Percentiles rank a stretch among this genome's conserved stretches.
Conservation (phyloP, 2,329 filamentous ascomycete genomes). For the Esteya vermicola region DNA sequence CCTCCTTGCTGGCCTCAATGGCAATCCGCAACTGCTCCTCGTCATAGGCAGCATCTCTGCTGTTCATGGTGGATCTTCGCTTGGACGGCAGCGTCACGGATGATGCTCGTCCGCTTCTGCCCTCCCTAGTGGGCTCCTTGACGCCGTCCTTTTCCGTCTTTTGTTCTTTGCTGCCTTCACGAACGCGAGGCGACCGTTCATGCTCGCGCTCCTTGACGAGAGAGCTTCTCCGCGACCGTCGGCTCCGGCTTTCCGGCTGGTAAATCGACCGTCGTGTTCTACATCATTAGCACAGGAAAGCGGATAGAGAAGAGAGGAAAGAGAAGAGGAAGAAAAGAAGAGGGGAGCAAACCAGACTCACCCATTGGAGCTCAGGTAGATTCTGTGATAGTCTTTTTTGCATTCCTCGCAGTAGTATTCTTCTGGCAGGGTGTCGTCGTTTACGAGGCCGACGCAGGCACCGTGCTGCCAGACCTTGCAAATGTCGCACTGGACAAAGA, state of each 20-base stretch:
- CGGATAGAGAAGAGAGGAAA: conserved; percentile 1
- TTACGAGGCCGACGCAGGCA: conserved; percentile 92
- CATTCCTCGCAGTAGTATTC: conserved; percentile 98
- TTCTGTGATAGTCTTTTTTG: conserved; percentile 78
- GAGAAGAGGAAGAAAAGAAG: neutral
- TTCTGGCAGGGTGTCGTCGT: conserved; percentile 81
- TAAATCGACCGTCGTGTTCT: conserved; percentile 56
- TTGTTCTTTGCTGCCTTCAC: conserved; percentile 29
- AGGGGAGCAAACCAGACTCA: conserved; percentile 30
- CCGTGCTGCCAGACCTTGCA: conserved; percentile 99
- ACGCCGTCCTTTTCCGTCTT: conserved; percentile 1
- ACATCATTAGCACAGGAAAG: conserved; percentile 14
- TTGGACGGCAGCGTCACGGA: conserved; percentile 50
- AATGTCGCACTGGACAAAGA: conserved; percentile 95
- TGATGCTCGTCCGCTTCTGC: conserved; percentile 29
- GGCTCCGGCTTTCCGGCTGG: conserved; percentile 42
- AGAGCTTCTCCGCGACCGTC: conserved; percentile 48
- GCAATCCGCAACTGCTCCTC: conserved; percentile 86
- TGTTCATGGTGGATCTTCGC: conserved; percentile 93
- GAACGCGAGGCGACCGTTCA: conserved; percentile 36
- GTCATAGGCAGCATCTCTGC: conserved; percentile 84
- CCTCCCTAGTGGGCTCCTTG: conserved; percentile 5
- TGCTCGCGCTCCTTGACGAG: conserved; percentile 46
- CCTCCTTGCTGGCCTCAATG: conserved; percentile 89
- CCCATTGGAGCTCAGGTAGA: conserved; percentile 71